These are phyloP conservation scores for Taphrina flavorubra DNA, from an alignment of 1,139 yeast species.

Conservation along the genomic window DNA sequence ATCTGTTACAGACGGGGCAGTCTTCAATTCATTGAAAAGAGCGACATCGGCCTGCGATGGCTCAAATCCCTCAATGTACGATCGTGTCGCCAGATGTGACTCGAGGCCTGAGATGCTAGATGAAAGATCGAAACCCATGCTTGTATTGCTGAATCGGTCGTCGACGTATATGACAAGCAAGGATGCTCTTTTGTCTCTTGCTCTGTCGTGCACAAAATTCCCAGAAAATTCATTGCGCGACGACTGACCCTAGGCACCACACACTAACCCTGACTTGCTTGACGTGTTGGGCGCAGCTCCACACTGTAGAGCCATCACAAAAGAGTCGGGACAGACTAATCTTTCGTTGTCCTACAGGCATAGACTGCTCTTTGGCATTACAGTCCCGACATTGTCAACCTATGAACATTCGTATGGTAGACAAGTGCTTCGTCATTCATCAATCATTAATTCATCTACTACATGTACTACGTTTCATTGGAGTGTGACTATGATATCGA, in stretches of 20 bases:
- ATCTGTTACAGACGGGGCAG: constrained; percentile 59
- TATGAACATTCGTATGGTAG: no score
- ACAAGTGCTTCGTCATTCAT: no score
- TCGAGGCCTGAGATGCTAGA: constrained; percentile 40
- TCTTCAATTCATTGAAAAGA: constrained; percentile 89
- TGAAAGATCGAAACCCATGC: constrained; percentile 40
- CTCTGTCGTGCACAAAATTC: constrained; percentile 8
- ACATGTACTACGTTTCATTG: no score
- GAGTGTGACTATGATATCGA: no score
- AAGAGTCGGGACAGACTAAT: no score
- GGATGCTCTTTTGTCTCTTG: background rate
- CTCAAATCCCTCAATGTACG: constrained; percentile 76
- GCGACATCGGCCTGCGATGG: constrained; percentile 97
- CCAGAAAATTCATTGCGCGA: constrained; percentile 14
- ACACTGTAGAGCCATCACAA: background rate
- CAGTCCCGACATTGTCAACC: no score
- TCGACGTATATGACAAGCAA: background rate
- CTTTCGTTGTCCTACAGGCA: no score
- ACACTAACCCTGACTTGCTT: background rate
- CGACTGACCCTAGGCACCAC: constrained; percentile 19
- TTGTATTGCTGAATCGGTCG: background rate
- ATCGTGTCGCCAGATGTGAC: constrained; percentile 44
- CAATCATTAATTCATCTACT: no score
- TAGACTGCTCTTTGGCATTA: no score
- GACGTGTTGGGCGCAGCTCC: background rate